phyloP scores from a whole-genome alignment of 208 protist species.

The Leishmania tarentolae region DNA sequence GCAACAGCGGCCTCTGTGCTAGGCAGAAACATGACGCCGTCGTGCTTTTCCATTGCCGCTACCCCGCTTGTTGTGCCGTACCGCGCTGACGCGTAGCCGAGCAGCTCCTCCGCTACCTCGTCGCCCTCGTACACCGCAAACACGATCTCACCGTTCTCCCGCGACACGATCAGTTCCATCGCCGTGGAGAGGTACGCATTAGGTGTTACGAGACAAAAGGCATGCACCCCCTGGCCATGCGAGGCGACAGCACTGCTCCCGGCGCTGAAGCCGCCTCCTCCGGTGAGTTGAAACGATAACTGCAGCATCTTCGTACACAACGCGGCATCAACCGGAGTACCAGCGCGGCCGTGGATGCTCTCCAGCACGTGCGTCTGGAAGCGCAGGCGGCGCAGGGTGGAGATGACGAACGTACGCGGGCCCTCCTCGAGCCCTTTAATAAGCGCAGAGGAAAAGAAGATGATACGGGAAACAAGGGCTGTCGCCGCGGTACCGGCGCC shows the following conservation, averaged over 20 bases:
- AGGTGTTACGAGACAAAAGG: constrained; percentile 45
- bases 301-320: constrained; percentile 70
- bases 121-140: constrained; percentile 69
- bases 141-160: constrained; percentile 46
- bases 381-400: constrained; percentile 57
- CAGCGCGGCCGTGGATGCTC: constrained; percentile 51
- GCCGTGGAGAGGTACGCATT: constrained; percentile 72
- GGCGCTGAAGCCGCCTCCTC: constrained; percentile 1
- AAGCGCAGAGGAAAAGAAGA: constrained; percentile 71
- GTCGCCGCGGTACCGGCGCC: background rate
- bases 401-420: constrained; percentile 53
- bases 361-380: constrained; percentile 72
- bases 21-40: constrained; percentile 50
- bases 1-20: constrained; percentile 47
- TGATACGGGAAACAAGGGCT: constrained; percentile 48
- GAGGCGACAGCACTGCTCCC: background rate
- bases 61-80: constrained; percentile 39
- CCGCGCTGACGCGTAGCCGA: constrained; percentile 37
- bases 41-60: constrained; percentile 42
- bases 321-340: constrained; percentile 74
- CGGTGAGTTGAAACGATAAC: constrained; percentile 36
- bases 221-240: background rate
- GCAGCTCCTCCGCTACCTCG: constrained; percentile 66
- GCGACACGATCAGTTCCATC: constrained; percentile 45
- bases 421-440: constrained; percentile 44